phyloP scores from a whole-genome alignment of 164 flowering plant species.

The Berberis thunbergii region DNA sequence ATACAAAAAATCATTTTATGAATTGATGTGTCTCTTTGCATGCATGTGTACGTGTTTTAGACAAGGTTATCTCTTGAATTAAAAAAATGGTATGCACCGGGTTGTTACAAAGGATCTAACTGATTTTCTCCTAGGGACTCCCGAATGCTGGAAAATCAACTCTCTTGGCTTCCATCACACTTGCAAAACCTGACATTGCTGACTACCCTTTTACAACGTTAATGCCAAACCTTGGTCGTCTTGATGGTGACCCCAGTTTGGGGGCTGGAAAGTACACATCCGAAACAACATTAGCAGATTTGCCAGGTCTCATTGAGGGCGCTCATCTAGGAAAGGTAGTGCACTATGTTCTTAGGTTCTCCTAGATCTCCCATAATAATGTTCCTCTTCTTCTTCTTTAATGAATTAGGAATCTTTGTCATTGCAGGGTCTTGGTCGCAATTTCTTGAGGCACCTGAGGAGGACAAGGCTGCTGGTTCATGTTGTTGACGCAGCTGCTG shows the following conservation, averaged over 20 bases:
- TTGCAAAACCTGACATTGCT: constrained; percentile 92
- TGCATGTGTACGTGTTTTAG: no score
- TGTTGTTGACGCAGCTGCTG: constrained; percentile 93
- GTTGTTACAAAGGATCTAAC: background rate
- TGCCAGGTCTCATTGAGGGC: constrained; percentile 98
- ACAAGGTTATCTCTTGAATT: no score
- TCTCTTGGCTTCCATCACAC: constrained; percentile 76
- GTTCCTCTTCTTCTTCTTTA: background rate
- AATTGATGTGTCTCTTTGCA: no score
- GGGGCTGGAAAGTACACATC: constrained; percentile 77
- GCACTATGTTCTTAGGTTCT: background rate
- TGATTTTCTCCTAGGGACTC: constrained; percentile 55
- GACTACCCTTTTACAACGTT: constrained; percentile 97
- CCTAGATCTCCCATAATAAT: no score
- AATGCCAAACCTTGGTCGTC: constrained; percentile 98
- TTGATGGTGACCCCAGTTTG: constrained; percentile 85
- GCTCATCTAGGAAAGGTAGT: constrained; percentile 97
- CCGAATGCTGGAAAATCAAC: constrained; percentile 99
- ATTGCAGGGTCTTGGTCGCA: constrained; percentile 90
- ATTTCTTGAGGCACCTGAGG: constrained; percentile 90
- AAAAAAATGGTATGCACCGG: background rate
- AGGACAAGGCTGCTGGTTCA: constrained; percentile 85
- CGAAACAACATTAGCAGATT: constrained; percentile 90
- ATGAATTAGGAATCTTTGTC: background rate
- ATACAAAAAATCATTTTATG: no score